Percentiles rank a stretch among this genome's conserved stretches.
Evolutionary conservation across 306 rosid species (phyloP).

Genomic region (Dryas drummondii): DNA sequence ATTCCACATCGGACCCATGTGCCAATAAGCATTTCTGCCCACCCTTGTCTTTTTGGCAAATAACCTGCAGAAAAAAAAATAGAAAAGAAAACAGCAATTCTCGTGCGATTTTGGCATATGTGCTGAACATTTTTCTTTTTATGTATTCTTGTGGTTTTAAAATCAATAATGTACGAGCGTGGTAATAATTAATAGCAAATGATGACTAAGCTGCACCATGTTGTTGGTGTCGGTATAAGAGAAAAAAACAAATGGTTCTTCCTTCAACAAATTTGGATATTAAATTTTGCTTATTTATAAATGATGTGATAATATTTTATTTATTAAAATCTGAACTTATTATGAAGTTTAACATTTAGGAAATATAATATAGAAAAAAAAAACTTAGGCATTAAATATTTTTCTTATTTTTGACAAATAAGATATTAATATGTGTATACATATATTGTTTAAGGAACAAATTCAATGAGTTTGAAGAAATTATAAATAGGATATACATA

Average conservation of each 20-base stretch:
- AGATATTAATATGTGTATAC: too few relatives aligned
- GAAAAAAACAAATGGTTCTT: background rate
- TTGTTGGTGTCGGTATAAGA: background rate
- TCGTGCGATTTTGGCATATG: background rate
- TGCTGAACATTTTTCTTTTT: background rate
- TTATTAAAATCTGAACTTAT: too few relatives aligned
- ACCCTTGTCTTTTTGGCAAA: background rate
- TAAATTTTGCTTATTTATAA: too few relatives aligned
- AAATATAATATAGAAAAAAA: too few relatives aligned
- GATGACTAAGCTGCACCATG: constrained; percentile 31
- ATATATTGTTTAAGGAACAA: too few relatives aligned
- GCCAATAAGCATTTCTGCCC: constrained; percentile 18
- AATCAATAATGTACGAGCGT: constrained; percentile 29
- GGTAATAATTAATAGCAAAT: constrained; percentile 25
- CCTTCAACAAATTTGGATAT: background rate
- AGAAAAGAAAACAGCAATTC: background rate
- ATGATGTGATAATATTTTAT: too few relatives aligned
- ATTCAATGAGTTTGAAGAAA: too few relatives aligned
- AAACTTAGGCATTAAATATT: too few relatives aligned
- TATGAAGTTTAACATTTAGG: too few relatives aligned
- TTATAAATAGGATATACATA: background rate
- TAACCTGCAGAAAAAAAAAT: background rate
- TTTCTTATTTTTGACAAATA: too few relatives aligned
- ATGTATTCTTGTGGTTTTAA: constrained; percentile 1
- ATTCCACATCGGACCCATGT: background rate